A percentile compares a stretch with the other conserved stretches of the same genome.
Conservation (phyloP, 306 rosid genomes). For the Clitoria ternatea region DNA sequence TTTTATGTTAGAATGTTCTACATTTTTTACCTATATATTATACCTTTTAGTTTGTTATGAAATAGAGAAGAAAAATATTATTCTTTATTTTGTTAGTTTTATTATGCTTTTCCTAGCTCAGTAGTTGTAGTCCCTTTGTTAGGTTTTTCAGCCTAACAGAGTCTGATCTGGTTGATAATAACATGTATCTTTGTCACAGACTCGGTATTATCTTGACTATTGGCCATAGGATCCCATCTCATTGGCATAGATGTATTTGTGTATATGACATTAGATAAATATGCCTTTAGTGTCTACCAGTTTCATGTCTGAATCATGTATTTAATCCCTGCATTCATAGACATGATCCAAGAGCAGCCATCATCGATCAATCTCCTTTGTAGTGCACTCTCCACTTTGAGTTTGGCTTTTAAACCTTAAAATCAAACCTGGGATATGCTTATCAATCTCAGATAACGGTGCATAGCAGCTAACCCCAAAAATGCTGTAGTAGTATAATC, state of each 20-base stretch:
- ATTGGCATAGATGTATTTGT: not conserved
- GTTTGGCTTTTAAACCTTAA: not conserved
- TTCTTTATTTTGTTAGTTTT: no score
- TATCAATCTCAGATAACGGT: no score
- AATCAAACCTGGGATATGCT: not conserved
- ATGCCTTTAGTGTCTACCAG: not conserved
- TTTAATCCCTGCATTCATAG: slow-evolving; percentile 13
- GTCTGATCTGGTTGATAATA: not conserved
- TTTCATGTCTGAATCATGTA: not conserved
- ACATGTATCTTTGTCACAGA: not conserved
- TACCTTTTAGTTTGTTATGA: no score
- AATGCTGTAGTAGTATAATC: no score
- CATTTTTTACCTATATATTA: no score
- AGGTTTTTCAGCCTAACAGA: no score
- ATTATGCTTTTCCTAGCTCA: no score
- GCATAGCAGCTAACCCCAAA: no score
- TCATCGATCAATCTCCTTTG: not conserved
- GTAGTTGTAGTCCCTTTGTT: no score
- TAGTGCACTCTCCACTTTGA: not conserved
- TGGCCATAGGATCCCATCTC: not conserved
- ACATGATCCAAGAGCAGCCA: not conserved
- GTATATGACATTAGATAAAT: not conserved
- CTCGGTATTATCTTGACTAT: slow-evolving; percentile 6
- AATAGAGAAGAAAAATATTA: no score
- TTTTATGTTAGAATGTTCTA: no score